Percentiles rank a stretch among this genome's conserved stretches.
Evolutionary conservation across 1,139 yeast genomes (phyloP).

Genomic region (Blastobotrys aristatus): DNA sequence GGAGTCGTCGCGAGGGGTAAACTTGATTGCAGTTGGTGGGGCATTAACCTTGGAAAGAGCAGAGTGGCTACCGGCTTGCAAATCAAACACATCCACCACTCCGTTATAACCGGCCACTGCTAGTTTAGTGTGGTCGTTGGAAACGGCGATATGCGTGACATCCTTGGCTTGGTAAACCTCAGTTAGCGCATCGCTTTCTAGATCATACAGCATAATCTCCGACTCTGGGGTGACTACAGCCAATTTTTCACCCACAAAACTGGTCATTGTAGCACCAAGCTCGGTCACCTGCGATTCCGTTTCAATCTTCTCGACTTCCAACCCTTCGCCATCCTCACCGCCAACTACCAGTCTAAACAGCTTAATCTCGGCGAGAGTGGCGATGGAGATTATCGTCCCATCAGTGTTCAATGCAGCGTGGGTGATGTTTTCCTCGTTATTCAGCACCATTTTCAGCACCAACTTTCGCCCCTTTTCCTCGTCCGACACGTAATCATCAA

Average conservation of each 20-base stretch:
- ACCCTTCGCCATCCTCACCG: constrained; percentile 9
- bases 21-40: constrained; percentile 58
- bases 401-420: constrained; percentile 62
- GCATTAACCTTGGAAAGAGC: constrained; percentile 43
- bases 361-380: constrained; percentile 65
- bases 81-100: constrained; percentile 51
- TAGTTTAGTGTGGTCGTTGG: constrained; percentile 42
- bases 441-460: constrained; percentile 59
- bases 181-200: constrained; percentile 28
- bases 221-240: constrained; percentile 60
- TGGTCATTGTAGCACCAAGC: constrained; percentile 55
- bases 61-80: neutral
- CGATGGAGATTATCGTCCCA: constrained; percentile 64
- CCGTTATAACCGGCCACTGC: constrained; percentile 64
- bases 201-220: constrained; percentile 50
- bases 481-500: constrained; percentile 34
- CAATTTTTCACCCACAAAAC: constrained; percentile 38
- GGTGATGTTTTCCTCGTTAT: constrained; percentile 79
- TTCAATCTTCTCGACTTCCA: constrained; percentile 14
- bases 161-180: constrained; percentile 9
- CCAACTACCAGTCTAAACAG: constrained; percentile 48
- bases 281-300: constrained; percentile 36
- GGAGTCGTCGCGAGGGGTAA: constrained; percentile 45
- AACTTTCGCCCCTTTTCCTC: constrained; percentile 43
- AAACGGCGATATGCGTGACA: constrained; percentile 49